Conservation (phyloP, 495 filamentous ascomycete species). For the Neurospora africana region DNA sequence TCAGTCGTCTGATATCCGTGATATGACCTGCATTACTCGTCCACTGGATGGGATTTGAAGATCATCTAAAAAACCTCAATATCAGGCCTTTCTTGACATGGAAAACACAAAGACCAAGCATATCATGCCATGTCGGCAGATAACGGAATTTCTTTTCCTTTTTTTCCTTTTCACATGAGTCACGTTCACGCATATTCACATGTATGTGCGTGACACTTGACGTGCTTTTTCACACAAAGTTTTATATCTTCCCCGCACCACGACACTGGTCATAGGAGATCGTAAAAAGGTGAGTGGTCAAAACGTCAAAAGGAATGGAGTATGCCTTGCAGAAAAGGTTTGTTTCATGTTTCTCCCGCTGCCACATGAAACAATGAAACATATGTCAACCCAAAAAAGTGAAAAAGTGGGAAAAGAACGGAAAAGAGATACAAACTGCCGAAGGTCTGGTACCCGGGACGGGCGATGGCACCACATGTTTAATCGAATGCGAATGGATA, state of each 20-base stretch:
- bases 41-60: neutral
- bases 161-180: neutral
- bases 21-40: neutral
- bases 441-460: neutral
- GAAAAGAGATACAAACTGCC: neutral
- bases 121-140: neutral
- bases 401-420: neutral
- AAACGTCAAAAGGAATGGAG: neutral
- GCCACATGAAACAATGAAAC: neutral
- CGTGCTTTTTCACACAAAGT: neutral
- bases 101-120: neutral
- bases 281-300: neutral
- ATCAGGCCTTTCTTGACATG: neutral
- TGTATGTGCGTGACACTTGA: neutral
- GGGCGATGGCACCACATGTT: neutral
- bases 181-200: neutral
- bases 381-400: neutral
- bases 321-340: neutral
- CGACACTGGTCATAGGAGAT: neutral
- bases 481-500: neutral
- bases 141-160: neutral
- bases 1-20: neutral
- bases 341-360: neutral
- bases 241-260: neutral
- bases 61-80: neutral